Conservation (phyloP, 2,329 filamentous ascomycete species). For the Sporothrix variecibatus region DNA sequence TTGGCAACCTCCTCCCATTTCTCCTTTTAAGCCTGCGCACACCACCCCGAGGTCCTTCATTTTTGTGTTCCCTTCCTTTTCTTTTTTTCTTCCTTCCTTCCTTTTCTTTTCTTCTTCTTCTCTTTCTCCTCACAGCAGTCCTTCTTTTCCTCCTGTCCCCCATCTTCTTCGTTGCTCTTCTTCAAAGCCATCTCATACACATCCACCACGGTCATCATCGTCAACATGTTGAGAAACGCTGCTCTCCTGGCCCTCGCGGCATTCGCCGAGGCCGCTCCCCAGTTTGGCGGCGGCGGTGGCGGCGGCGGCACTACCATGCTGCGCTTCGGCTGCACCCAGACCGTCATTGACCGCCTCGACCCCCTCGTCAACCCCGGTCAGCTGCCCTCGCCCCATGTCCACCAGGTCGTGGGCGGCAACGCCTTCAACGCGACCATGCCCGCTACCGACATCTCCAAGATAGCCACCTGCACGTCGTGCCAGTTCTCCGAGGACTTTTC, state of each 20-base stretch:
- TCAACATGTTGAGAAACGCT: constrained; percentile 18
- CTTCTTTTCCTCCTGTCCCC: not conserved
- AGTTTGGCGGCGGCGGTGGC: constrained; percentile 26
- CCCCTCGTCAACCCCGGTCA: constrained; percentile 31
- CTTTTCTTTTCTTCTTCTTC: not conserved
- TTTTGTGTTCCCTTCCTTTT: not conserved
- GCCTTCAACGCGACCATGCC: constrained; percentile 29
- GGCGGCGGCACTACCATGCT: constrained; percentile 27
- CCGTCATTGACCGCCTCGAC: constrained; percentile 29
- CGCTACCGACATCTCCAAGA: constrained; percentile 17
- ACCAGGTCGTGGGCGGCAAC: constrained; percentile 31
- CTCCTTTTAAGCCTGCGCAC: constrained; percentile 8
- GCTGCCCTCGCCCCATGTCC: constrained; percentile 28
- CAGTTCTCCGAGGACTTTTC: constrained; percentile 28
- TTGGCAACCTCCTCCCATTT: not conserved
- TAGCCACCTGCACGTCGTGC: constrained; percentile 27
- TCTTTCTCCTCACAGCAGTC: not conserved
- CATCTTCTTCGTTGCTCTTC: not conserved
- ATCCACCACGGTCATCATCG: not conserved
- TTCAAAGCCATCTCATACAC: not conserved
- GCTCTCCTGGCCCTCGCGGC: constrained; percentile 22
- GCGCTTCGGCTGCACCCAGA: constrained; percentile 30
- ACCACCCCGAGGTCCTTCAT: not conserved
- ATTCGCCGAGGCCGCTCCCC: constrained; percentile 21
- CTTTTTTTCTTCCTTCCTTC: not conserved